Percentiles rank a stretch among this genome's conserved stretches.
Evolutionary conservation across 106 monocot species (phyloP).

Genomic region (Platanthera zijinensis): DNA sequence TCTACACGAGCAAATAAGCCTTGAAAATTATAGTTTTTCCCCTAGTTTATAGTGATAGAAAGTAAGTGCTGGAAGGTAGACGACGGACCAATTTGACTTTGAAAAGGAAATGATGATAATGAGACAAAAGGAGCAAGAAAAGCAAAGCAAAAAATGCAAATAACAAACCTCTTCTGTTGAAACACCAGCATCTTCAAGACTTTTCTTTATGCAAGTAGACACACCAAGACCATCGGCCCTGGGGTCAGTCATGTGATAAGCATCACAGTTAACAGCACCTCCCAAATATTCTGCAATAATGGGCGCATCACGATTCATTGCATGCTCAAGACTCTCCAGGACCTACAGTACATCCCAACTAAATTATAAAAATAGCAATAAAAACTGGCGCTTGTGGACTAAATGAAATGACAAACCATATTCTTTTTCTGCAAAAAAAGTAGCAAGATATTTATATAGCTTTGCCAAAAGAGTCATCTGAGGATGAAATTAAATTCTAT

Average conservation of each 20-base stretch:
- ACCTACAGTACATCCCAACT: constrained; percentile 31
- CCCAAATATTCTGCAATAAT: constrained; percentile 96
- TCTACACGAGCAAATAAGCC: not conserved
- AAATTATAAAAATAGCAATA: not conserved
- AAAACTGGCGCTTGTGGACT: not conserved
- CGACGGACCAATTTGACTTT: not conserved
- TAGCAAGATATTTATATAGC: not conserved
- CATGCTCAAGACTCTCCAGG: constrained; percentile 95
- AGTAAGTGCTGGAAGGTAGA: not conserved
- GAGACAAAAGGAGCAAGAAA: not conserved
- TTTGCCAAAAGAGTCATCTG: not conserved
- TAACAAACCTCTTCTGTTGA: constrained; percentile 77
- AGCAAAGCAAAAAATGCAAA: not conserved
- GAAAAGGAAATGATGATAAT: not conserved
- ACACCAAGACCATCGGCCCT: constrained; percentile 96
- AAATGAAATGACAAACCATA: not conserved
- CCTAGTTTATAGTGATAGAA: not conserved
- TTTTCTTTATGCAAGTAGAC: constrained; percentile 72
- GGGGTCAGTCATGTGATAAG: constrained; percentile 99
- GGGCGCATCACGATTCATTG: constrained; percentile 89
- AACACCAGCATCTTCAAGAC: constrained; percentile 92
- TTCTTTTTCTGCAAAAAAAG: not conserved
- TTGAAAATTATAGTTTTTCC: not conserved
- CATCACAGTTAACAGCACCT: constrained; percentile 98
- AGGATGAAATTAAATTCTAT: not conserved